A percentile compares a stretch with the other conserved stretches of the same genome.
Evolutionary conservation across 1,284 basidiomycete species (phyloP).

Genomic region (Sporisorium iseilematis-ciliati): DNA sequence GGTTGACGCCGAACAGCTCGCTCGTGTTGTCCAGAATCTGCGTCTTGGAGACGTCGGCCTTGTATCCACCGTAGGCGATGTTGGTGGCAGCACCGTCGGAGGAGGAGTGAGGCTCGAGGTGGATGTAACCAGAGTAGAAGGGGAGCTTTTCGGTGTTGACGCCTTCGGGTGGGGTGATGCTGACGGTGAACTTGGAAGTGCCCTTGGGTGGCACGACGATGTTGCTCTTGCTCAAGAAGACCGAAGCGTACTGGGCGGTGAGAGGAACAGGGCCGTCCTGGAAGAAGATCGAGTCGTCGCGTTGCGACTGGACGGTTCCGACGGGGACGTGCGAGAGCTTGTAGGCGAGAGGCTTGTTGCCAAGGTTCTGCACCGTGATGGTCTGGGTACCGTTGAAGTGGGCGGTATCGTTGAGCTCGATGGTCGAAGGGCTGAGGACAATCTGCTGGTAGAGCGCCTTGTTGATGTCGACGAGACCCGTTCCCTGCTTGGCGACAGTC

Average conservation of each 20-base stretch:
- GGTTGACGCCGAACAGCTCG: slow-evolving; percentile 42
- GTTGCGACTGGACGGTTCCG: slow-evolving; percentile 67
- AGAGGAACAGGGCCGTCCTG: slow-evolving; percentile 74
- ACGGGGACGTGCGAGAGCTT: slow-evolving; percentile 57
- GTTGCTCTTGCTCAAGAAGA: slow-evolving; percentile 70
- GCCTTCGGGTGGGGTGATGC: slow-evolving; percentile 72
- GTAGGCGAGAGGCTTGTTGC: slow-evolving; percentile 54
- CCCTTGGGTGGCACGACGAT: slow-evolving; percentile 70
- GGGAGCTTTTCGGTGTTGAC: slow-evolving; percentile 74
- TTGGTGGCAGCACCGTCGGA: slow-evolving; percentile 34
- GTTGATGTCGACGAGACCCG: slow-evolving; percentile 78
- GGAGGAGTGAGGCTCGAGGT: slow-evolving; percentile 68
- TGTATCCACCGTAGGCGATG: slow-evolving; percentile 54
- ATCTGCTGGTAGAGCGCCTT: slow-evolving; percentile 75
- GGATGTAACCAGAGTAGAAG: slow-evolving; percentile 76
- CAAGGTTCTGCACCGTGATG: slow-evolving; percentile 60
- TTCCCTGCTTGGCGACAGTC: slow-evolving; percentile 77
- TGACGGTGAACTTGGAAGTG: slow-evolving; percentile 65
- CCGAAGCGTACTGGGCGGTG: slow-evolving; percentile 71
- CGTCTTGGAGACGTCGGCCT: slow-evolving; percentile 38
- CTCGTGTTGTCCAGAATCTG: slow-evolving; percentile 50
- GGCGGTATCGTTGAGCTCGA: slow-evolving; percentile 79
- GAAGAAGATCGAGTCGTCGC: slow-evolving; percentile 55
- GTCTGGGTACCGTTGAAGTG: slow-evolving; percentile 53
- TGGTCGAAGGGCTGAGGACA: slow-evolving; percentile 75